phyloP scores from a whole-genome alignment of 495 filamentous ascomycete genomes.

The Trichoderma parareesei region DNA sequence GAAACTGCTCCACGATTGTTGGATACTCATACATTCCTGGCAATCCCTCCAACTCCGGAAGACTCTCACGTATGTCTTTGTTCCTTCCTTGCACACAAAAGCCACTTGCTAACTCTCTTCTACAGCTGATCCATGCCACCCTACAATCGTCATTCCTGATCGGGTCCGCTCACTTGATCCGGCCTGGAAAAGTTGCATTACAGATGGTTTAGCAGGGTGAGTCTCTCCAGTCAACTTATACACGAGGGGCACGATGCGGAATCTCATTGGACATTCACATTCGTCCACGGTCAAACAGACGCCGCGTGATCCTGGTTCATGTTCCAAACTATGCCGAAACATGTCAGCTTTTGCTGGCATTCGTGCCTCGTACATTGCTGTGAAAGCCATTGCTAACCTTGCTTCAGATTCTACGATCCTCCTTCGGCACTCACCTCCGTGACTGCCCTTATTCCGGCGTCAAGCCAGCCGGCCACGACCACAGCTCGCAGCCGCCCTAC shows the following conservation, averaged over 20 bases:
- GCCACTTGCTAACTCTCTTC: neutral
- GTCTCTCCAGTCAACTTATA: neutral
- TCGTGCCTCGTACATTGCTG: neutral
- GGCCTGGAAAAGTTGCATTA: neutral
- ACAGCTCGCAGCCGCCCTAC: neutral
- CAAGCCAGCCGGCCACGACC: neutral
- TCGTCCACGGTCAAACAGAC: no score
- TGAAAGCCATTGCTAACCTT: neutral
- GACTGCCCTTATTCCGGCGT: neutral
- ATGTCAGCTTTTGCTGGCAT: no score
- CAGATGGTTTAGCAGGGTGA: neutral
- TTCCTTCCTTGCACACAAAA: no score
- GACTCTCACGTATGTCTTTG: neutral
- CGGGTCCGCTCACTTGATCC: neutral
- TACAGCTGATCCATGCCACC: neutral
- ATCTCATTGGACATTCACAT: no score
- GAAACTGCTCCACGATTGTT: neutral
- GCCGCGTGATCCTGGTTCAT: no score
- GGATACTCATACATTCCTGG: constrained; percentile 1
- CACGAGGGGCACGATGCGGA: no score
- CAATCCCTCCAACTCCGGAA: neutral
- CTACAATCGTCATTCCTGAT: constrained; percentile 1
- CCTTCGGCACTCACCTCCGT: neutral
- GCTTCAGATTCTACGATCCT: neutral
- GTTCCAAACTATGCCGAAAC: no score